Percentiles rank a stretch among this genome's conserved stretches.
These are phyloP conservation scores for Amylocystis lapponica DNA, from an alignment of 768 basidiomycete genomes.

Conservation along the genomic window DNA sequence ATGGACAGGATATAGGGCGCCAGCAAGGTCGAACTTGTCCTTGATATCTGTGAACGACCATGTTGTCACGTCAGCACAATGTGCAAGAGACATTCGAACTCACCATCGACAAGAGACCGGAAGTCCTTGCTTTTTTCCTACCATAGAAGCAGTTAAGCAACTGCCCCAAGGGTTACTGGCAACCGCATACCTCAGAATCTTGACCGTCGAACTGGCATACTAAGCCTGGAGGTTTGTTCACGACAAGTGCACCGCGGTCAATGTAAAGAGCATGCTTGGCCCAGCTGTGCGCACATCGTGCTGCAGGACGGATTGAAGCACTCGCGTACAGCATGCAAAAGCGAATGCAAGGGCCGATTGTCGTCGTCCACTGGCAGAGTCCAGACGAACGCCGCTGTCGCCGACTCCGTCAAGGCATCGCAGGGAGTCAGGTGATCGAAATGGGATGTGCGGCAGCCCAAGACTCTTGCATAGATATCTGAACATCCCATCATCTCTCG, in stretches of 20 bases:
- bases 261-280: constrained; percentile 34
- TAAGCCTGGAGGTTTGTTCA: constrained; percentile 58
- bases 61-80: background rate
- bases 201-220: constrained; percentile 42
- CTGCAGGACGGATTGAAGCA: too few relatives aligned
- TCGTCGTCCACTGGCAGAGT: too few relatives aligned
- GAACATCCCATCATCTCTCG: too few relatives aligned
- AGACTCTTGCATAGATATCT: too few relatives aligned
- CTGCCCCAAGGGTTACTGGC: background rate
- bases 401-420: too few relatives aligned
- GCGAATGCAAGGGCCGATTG: too few relatives aligned
- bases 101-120: background rate
- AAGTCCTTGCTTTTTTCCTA: background rate
- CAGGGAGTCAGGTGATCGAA: too few relatives aligned
- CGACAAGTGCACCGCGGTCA: constrained; percentile 46
- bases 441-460: too few relatives aligned
- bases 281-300: background rate
- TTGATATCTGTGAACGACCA: constrained; percentile 11
- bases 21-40: constrained; percentile 26
- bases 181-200: constrained; percentile 2
- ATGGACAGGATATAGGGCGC: constrained; percentile 48
- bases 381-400: too few relatives aligned
- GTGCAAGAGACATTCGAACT: constrained; percentile 2
- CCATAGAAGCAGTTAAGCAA: background rate
- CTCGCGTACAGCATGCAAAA: too few relatives aligned